A percentile compares a stretch with the other conserved stretches of the same genome.
Conservation (phyloP, 2,329 filamentous ascomycete genomes). For the Fusarium napiforme region DNA sequence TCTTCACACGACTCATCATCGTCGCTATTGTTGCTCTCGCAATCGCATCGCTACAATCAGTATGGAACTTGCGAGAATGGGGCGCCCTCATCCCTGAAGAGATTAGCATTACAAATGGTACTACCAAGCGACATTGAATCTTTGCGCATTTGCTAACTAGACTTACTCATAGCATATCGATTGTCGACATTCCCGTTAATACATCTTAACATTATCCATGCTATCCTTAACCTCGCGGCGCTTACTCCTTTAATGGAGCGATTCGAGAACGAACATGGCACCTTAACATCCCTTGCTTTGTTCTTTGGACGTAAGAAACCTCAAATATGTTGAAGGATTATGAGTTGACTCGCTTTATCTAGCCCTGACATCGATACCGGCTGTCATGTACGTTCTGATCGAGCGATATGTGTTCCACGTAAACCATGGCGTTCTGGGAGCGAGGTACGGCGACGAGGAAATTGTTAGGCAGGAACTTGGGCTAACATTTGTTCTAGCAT, state of each 20-base stretch:
- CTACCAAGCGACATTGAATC: background rate
- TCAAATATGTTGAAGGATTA: background rate
- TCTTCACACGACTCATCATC: constrained; percentile 82
- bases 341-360: constrained; percentile 25
- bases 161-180: constrained; percentile 75
- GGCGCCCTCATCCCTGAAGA: constrained; percentile 82
- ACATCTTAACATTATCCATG: constrained; percentile 83
- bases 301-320: constrained; percentile 87
- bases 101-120: constrained; percentile 77
- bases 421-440: constrained; percentile 82
- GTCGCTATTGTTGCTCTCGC: constrained; percentile 71
- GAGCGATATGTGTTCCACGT: constrained; percentile 77
- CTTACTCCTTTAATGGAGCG: constrained; percentile 89
- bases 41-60: constrained; percentile 73
- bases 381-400: constrained; percentile 80
- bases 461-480: background rate
- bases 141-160: constrained; percentile 7
- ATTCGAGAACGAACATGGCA: constrained; percentile 93
- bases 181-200: constrained; percentile 93
- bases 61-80: constrained; percentile 81
- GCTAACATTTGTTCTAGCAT: constrained; percentile 64
- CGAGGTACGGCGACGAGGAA: constrained; percentile 69
- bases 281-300: constrained; percentile 84
- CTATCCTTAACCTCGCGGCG: constrained; percentile 81
- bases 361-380: constrained; percentile 86